phyloP scores from a whole-genome alignment of 2,329 filamentous ascomycete genomes.

The Pseudopithomyces chartarum region DNA sequence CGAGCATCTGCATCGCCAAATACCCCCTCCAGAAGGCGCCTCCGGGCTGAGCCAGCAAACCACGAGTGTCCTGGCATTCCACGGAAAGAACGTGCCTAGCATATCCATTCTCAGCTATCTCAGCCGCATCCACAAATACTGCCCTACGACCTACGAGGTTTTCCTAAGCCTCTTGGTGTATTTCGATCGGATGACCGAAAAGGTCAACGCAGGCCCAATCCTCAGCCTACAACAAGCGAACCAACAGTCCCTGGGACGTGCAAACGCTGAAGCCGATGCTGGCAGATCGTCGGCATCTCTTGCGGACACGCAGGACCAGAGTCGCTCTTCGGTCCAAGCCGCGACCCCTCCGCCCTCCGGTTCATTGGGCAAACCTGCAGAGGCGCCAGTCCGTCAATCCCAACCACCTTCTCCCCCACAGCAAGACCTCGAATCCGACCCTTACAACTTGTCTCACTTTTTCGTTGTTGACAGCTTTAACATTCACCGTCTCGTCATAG shows the following conservation, averaged over 20 bases:
- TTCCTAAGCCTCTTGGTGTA: constrained; percentile 95
- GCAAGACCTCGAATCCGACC: constrained; percentile 49
- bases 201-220: constrained; percentile 81
- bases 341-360: constrained; percentile 56
- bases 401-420: constrained; percentile 46
- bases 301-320: constrained; percentile 27
- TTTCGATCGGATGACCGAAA: constrained; percentile 98
- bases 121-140: constrained; percentile 97
- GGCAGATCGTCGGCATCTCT: constrained; percentile 25
- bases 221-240: constrained; percentile 63
- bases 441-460: constrained; percentile 66
- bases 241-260: constrained; percentile 52
- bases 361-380: constrained; percentile 49
- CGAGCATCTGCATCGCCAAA: constrained; percentile 81
- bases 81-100: constrained; percentile 96
- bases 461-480: constrained; percentile 99
- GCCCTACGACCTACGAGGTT: constrained; percentile 96
- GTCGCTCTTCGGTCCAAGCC: constrained; percentile 47
- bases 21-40: constrained; percentile 64
- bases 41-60: constrained; percentile 66
- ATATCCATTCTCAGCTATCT: constrained; percentile 97
- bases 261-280: constrained; percentile 41
- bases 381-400: constrained; percentile 29
- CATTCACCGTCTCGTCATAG: constrained; percentile 94
- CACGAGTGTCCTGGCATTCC: constrained; percentile 86